Base-by-base conservation (phyloP, 2,329 filamentous ascomycete species). In the Neodidymelliopsis sp. region DNA sequence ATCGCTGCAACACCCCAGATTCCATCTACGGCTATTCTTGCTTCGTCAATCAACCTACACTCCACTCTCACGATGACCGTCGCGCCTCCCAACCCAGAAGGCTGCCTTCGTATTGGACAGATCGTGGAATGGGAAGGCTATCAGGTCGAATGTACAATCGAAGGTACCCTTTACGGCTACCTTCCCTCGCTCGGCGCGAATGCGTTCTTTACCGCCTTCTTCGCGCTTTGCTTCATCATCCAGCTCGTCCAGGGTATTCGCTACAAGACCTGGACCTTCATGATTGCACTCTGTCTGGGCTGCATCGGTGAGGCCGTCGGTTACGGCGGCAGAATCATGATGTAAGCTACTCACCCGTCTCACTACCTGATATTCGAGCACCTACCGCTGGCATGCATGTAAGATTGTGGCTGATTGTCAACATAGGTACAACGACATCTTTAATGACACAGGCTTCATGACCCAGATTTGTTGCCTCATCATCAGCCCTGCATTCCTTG, bases 381-480 rank as follows among this genome's bases (percentile, higher is more conserved):
- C 24, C 24, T 27, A 7, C 24, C 7, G 24, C 7, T 27, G n/a
- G 4, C 4, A 38, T n/a, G 10, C n/a, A n/a, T 18, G 19, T 27
- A 22, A 37, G 30, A 29, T 7, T 10, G n/a, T 38, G 22, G 23
- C 48, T 52, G 33, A 52, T 29, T 20, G 25, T 42, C 18, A 4
- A 31, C 27, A 18, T 13, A 52, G 48, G 37, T 38, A 46, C 65
- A 58, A 74, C 39, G 80, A 84, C 56, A 79, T 81, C 0, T 85
- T 80, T 69, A 66, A 72, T 27, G 56, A 69, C 3, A 56, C 71
- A 13, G 76, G 74, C 0, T 85, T 85, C 51, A 59, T 66, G 54
- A 76, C 79, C n/a, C 81, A 84, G 54, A 81, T 85, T 40, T 78
- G 81, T 57, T 79, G 76, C 49, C 67, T 85, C 16, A 81, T 83